Conservation (phyloP, 352 stramenopile genomes). For the Phytopythium vexans region DNA sequence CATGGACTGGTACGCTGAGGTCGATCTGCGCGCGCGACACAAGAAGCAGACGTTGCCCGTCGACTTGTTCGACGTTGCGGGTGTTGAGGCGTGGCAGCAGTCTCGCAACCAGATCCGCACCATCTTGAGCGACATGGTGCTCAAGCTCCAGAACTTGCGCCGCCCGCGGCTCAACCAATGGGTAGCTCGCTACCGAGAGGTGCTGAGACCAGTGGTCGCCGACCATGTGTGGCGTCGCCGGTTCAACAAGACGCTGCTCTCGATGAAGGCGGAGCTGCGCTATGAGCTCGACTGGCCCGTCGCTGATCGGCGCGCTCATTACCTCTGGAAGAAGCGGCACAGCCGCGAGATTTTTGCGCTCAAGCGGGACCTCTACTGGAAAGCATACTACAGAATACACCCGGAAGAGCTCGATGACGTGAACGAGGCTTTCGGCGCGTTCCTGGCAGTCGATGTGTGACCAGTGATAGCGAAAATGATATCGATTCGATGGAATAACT, state of each 20-base stretch:
- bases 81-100: conserved; percentile 10
- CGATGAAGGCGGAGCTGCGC: background rate
- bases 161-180: conserved; percentile 8
- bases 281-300: background rate
- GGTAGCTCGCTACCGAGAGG: conserved; percentile 1
- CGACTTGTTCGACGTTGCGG: conserved; percentile 22
- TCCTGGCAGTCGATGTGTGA: no score
- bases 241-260: conserved; percentile 7
- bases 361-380: conserved; percentile 16
- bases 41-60: conserved; percentile 19
- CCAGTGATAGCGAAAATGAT: no score
- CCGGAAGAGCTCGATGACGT: conserved; percentile 10
- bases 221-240: conserved; percentile 10
- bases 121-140: background rate
- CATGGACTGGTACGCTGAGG: conserved; percentile 37
- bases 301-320: background rate
- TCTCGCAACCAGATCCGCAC: conserved; percentile 5
- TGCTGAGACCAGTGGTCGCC: conserved; percentile 5
- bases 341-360: background rate
- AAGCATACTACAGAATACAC: conserved; percentile 14
- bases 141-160: conserved; percentile 7
- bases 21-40: conserved; percentile 7
- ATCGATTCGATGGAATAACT: no score
- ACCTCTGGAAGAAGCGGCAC: background rate
- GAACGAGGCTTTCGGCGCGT: conserved; percentile 7